These are phyloP conservation scores for Stemphylium vesicarium DNA, from an alignment of 2,329 filamentous ascomycete species.

Conservation along the genomic window DNA sequence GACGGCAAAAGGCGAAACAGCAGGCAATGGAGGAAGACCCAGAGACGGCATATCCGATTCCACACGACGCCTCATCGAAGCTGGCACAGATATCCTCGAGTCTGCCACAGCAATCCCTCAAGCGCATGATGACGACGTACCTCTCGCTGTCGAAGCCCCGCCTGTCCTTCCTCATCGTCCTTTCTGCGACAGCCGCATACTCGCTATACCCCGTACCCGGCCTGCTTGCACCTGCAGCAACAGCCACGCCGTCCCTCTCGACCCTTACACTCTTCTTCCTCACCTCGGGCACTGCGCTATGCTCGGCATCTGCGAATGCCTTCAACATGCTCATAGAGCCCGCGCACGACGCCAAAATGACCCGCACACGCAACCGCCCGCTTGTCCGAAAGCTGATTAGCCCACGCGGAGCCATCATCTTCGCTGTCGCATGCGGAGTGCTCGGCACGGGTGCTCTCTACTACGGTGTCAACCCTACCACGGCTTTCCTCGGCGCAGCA, in stretches of 20 bases:
- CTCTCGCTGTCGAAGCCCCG: conserved; percentile 95
- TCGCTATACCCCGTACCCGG: conserved; percentile 91
- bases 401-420: conserved; percentile 72
- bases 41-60: conserved; percentile 44
- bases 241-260: conserved; percentile 77
- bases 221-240: conserved; percentile 74
- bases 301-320: conserved; percentile 89
- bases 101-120: conserved; percentile 63
- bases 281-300: conserved; percentile 85
- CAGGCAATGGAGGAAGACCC: conserved; percentile 13
- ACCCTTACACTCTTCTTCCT: conserved; percentile 92
- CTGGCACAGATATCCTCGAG: conserved; percentile 63
- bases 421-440: conserved; percentile 75
- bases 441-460: conserved; percentile 77
- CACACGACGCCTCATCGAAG: conserved; percentile 67
- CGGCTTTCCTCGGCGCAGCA: conserved; percentile 79
- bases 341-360: conserved; percentile 89
- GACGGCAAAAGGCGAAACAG: conserved; percentile 40
- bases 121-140: conserved; percentile 76
- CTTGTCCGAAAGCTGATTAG: conserved; percentile 82
- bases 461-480: conserved; percentile 92
- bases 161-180: conserved; percentile 86
- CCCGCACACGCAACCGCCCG: conserved; percentile 87
- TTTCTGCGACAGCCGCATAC: conserved; percentile 90
- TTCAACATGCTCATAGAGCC: conserved; percentile 98